phyloP scores from a whole-genome alignment of 1,139 yeast genomes.

The Saccharomyces hybrid region DNA sequence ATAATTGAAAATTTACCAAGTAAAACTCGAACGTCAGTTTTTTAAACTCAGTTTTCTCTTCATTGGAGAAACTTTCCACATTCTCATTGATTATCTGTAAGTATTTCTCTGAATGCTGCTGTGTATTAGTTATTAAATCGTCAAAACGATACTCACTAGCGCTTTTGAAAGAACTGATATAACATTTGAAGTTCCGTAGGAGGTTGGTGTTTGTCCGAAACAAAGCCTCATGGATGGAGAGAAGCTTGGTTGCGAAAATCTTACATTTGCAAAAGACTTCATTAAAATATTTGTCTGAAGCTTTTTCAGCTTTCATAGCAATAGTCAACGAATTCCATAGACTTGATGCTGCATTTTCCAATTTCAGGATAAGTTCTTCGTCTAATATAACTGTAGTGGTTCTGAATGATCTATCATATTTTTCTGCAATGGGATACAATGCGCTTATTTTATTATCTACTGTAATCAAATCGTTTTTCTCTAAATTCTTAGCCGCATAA shows the following conservation, averaged over 20 bases:
- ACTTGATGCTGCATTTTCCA: conserved; percentile 20
- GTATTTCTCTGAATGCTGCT: conserved; percentile 11
- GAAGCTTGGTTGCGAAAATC: conserved; percentile 17
- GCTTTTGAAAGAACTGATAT: conserved; percentile 11
- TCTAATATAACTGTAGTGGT: conserved; percentile 9
- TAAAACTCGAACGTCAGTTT: conserved; percentile 16
- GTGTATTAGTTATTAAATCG: conserved; percentile 4
- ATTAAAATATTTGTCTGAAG: background rate
- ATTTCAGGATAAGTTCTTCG: conserved; percentile 11
- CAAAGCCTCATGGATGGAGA: conserved; percentile 18
- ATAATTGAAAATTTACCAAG: conserved; percentile 13
- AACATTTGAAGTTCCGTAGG: conserved; percentile 18
- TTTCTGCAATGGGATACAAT: conserved; percentile 19
- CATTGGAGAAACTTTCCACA: background rate
- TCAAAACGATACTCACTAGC: conserved; percentile 8
- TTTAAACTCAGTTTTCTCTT: conserved; percentile 7
- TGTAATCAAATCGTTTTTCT: conserved; percentile 5
- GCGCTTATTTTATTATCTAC: conserved; percentile 15
- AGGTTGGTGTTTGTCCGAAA: conserved; percentile 6
- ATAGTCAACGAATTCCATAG: conserved; percentile 23
- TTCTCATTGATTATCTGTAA: conserved; percentile 9
- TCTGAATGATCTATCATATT: conserved; percentile 19
- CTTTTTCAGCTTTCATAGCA: conserved; percentile 7
- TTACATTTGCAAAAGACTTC: conserved; percentile 12
- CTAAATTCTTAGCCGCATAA: conserved; percentile 4